Evolutionary conservation across 768 basidiomycete genomes (phyloP), one percentile per base, ranked within the genome.

Genomic region (Vararia minispora): DNA sequence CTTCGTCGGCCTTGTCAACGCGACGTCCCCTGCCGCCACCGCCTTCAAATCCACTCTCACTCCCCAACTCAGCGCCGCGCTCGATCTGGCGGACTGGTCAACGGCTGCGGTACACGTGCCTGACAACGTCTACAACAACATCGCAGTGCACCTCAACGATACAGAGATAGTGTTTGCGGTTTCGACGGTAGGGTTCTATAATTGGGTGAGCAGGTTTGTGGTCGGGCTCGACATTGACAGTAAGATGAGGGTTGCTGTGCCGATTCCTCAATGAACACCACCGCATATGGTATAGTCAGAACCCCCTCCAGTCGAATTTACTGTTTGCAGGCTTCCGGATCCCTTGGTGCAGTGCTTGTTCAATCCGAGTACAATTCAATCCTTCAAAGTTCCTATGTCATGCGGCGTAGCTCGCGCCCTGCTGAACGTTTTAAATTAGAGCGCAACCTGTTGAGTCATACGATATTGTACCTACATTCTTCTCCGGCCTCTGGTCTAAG

Each of bases 161-260:
- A 40, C 41, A 41, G 58, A 59, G 45, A 43, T 60, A 25, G 50
- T 59, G 4, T 57, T 59, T 31, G 60, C 56, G 1, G 51, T 50
- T 0, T 47, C 54, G 17, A 55, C 53, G 12, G 56, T 56, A 10
- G 58, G 50, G 11, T 52, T 47, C 16, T 60, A 60, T 45, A 56
- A 51, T 43, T 39, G 57, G 9, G 57, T 57, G 21, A 52, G 48
- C 23, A 42, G 61, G 14, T 53, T 60, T 30, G 42, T 61, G 17
- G 48, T 59, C 12, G 57, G 55, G 4, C 48, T 61, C 29, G 48
- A 63, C 38, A 56, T 60, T 9, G 60, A 59, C 40, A 53, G 46
- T 22, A 55, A 53, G 50, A 54, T 53, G 47, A 41, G 52, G 28
- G 52, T 52, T 1, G 41, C 44, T 8, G 54, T 58, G 9, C 58